phyloP scores from a whole-genome alignment of 2,329 filamentous ascomycete genomes.

The Arthrobotrys musiformis region DNA sequence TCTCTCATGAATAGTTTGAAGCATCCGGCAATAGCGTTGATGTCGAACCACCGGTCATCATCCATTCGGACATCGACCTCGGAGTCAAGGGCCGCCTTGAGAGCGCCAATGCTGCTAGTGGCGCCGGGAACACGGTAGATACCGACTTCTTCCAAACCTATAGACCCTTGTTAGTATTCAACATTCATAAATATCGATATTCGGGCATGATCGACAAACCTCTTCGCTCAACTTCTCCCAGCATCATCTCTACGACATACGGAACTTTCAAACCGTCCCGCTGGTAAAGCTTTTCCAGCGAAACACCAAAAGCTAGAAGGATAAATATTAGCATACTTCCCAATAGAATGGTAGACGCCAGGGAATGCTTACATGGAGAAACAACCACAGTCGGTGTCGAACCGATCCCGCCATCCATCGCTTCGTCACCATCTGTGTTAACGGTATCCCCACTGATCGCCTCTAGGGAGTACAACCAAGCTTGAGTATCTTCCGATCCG shows the following conservation, averaged over 20 bases:
- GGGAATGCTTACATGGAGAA: conserved; percentile 41
- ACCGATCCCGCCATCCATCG: conserved; percentile 56
- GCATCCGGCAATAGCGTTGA: conserved; percentile 59
- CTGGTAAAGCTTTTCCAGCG: conserved; percentile 59
- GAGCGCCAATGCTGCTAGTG: conserved; percentile 59
- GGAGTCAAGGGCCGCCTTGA: conserved; percentile 59
- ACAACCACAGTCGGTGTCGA: conserved; percentile 47
- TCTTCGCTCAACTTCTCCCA: conserved; percentile 59
- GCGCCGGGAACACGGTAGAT: conserved; percentile 60
- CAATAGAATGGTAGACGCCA: not conserved
- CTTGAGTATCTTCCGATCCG: conserved; percentile 59
- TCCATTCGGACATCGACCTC: conserved; percentile 60
- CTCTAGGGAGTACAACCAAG: conserved; percentile 58
- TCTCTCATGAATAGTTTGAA: conserved; percentile 61
- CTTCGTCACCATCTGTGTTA: conserved; percentile 58
- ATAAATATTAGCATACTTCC: not conserved
- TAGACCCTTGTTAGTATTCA: conserved; percentile 17
- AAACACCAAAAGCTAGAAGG: conserved; percentile 58
- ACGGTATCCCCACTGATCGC: conserved; percentile 58
- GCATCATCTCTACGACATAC: conserved; percentile 59
- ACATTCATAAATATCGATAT: not conserved
- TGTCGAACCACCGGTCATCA: conserved; percentile 60
- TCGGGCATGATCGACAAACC: conserved; percentile 52
- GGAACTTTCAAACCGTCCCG: conserved; percentile 59
- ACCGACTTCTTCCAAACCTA: conserved; percentile 59